Conservation (phyloP, 2,329 filamentous ascomycete species). For the Paecilomyces formosus region DNA sequence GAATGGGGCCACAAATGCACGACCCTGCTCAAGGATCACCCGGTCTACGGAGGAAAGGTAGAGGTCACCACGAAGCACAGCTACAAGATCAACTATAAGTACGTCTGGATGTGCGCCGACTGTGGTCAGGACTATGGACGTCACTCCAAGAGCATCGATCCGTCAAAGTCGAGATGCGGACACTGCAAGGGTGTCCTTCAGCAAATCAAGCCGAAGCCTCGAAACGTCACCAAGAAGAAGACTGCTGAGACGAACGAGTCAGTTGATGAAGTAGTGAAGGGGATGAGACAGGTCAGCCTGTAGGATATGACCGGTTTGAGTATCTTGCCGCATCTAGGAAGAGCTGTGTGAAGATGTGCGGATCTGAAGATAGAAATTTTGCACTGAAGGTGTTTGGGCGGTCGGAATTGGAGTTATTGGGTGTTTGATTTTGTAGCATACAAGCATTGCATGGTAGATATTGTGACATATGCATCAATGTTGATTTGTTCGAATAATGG, state of each 20-base stretch:
- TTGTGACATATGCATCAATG: neutral
- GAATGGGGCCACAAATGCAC: conserved; percentile 48
- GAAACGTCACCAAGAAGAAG: conserved; percentile 33
- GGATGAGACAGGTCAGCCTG: neutral
- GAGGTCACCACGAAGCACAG: conserved; percentile 82
- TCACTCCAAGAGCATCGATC: conserved; percentile 80
- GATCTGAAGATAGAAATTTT: neutral
- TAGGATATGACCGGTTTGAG: neutral
- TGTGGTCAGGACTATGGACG: conserved; percentile 71
- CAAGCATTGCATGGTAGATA: neutral
- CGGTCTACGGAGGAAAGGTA: conserved; percentile 54
- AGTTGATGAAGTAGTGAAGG: neutral
- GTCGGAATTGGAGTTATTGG: neutral
- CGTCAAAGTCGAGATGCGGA: conserved; percentile 64
- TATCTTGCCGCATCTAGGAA: neutral
- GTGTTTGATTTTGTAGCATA: neutral
- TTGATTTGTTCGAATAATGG: neutral
- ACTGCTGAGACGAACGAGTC: conserved; percentile 1
- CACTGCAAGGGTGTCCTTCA: conserved; percentile 62
- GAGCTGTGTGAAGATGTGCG: neutral
- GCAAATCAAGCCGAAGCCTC: conserved; percentile 73
- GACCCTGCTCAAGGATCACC: conserved; percentile 27
- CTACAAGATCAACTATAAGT: conserved; percentile 89
- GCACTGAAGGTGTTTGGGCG: neutral
- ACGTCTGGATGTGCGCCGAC: conserved; percentile 67